These are phyloP conservation scores for Neoarthrinium moseri DNA, from an alignment of 2,329 filamentous ascomycete genomes.

Conservation along the genomic window DNA sequence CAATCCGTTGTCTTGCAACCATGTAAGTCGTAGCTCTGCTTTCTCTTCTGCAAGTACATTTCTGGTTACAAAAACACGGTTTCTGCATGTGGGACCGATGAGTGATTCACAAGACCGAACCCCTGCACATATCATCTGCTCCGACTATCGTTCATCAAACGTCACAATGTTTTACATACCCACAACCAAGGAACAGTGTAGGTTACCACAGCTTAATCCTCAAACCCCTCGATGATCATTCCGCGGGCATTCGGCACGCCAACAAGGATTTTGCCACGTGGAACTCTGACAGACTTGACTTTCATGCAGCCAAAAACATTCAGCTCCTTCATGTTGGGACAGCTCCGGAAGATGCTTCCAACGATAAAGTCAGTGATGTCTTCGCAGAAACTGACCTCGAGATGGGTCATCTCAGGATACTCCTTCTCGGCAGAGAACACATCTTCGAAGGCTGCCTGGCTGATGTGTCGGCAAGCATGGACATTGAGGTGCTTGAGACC, in stretches of 20 bases:
- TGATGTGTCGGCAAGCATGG: conserved; percentile 82
- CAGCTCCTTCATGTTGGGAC: conserved; percentile 58
- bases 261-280: conserved; percentile 38
- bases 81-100: too few relatives aligned
- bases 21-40: too few relatives aligned
- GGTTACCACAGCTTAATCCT: conserved; percentile 11
- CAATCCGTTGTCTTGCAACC: too few relatives aligned
- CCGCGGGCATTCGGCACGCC: conserved; percentile 41
- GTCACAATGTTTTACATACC: too few relatives aligned
- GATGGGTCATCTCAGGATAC: conserved; percentile 67
- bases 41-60: too few relatives aligned
- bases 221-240: conserved; percentile 39
- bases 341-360: conserved; percentile 61
- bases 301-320: conserved; percentile 68
- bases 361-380: conserved; percentile 65
- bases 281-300: conserved; percentile 37
- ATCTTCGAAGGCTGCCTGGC: conserved; percentile 67
- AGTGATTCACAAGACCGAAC: too few relatives aligned
- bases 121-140: too few relatives aligned
- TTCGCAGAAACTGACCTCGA: conserved; percentile 78
- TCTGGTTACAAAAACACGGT: too few relatives aligned
- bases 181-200: neutral
- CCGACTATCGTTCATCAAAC: too few relatives aligned
- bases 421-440: conserved; percentile 61
- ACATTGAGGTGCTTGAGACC: conserved; percentile 69